Base-by-base conservation (phyloP, 192 early-diverging fungal genomes). In the Backusella psychrophila region DNA sequence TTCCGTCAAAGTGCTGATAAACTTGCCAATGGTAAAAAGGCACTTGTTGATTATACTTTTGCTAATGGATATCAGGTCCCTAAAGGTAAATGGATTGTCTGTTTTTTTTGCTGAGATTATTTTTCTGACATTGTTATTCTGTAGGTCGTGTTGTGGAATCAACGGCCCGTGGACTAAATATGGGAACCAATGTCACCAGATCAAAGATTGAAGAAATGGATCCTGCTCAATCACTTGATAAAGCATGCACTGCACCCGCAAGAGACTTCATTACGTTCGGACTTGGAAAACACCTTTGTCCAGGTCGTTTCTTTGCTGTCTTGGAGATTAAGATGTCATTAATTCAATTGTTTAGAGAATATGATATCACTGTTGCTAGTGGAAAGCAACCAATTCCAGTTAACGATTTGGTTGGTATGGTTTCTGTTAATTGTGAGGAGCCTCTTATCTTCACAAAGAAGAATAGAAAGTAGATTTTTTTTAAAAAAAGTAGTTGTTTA, bases 241-340 rank as follows among this genome's bases (percentile, higher is more conserved):
- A 63, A 63, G 53, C 69, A 59, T 19, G 69, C 4, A 65, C 76
- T 3, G 44, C 46, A 14, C 35, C 76, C 1, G 31, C 53, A 14
- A 69, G 76, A 42, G 76, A 77, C 31, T 71, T 65, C 17, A 38
- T 77, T 17, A 59, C 69, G 6, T 77, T 77, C 34, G 76, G 76
- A 21, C n/a, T 77, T 4, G 76, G 76, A 4, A 77, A 77, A 17
- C 76, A 77, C 12, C 33, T 77, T 17, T 77, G 76, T 34, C 76
- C 71, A n/a, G 68, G 78, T 5, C 69, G 79, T 6, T 80, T 76
- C 75, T 80, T 80, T 67, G 79, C 79, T 17, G 52, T 80, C 7
- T 71, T 72, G 7, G 79, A 80, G 49, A 80, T 80, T 44, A 76
- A 80, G 41, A 53, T 80, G 46, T 26, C 74, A 4, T 49, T 76